These are phyloP conservation scores for Flaveria ramosissima DNA, from an alignment of 129 eudicot species.

Conservation along the genomic window DNA sequence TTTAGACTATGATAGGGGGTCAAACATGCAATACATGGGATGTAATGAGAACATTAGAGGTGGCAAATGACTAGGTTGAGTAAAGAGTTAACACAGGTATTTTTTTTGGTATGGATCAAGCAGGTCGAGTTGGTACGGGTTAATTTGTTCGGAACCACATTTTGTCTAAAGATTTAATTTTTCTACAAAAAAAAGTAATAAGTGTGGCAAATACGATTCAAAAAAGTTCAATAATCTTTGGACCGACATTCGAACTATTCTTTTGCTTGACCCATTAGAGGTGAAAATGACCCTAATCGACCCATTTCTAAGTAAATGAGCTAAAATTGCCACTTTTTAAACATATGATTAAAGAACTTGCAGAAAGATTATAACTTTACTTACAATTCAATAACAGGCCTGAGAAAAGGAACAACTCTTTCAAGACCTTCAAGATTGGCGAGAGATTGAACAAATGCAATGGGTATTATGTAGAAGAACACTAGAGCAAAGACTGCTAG, in stretches of 20 bases:
- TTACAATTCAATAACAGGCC: slow-evolving; percentile 46
- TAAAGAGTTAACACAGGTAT: not conserved
- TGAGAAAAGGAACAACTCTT: slow-evolving; percentile 45
- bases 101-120: not conserved
- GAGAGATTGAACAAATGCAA: slow-evolving; percentile 57
- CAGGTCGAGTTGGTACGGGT: not conserved
- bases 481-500: slow-evolving; percentile 47
- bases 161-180: not conserved
- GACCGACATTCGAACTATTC: not conserved
- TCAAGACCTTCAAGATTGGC: slow-evolving; percentile 60
- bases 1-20: not conserved
- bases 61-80: not conserved
- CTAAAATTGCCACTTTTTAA: not conserved
- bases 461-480: slow-evolving; percentile 63
- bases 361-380: slow-evolving; percentile 11
- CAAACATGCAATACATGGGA: not conserved
- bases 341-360: not conserved
- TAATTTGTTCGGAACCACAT: not conserved
- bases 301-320: not conserved
- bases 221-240: not conserved
- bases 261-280: not conserved
- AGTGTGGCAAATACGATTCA: not conserved
- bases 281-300: not conserved
- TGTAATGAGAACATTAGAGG: not conserved
- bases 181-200: not conserved